Conservation (phyloP, 306 rosid genomes). For the Casuarina equisetifolia region DNA sequence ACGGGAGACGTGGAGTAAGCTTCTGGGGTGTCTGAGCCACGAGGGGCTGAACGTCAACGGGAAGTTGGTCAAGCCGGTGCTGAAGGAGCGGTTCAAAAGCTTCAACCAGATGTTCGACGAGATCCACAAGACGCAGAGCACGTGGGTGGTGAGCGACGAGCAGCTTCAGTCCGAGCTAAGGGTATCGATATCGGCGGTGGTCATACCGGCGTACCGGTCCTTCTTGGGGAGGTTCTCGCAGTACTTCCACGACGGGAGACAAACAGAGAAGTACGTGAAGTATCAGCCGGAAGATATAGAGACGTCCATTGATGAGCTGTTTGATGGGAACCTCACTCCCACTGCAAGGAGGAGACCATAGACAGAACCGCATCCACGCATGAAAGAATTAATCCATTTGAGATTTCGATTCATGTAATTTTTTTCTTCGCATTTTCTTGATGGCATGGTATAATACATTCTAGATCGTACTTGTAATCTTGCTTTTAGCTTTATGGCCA, state of each 20-base stretch:
- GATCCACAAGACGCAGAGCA: constrained; percentile 81
- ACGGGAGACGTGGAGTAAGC: constrained; percentile 74
- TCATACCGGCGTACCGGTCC: constrained; percentile 78
- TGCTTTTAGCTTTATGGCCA: too few species aligned
- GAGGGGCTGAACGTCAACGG: constrained; percentile 65
- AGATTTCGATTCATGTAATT: neutral
- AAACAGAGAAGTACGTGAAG: constrained; percentile 79
- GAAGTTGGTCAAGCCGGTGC: constrained; percentile 62
- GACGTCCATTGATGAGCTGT: constrained; percentile 65
- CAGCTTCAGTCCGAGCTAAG: constrained; percentile 93
- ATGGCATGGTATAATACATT: neutral
- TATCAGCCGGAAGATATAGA: constrained; percentile 86
- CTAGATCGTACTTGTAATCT: neutral
- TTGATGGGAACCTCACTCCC: constrained; percentile 66
- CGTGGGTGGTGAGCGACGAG: constrained; percentile 91
- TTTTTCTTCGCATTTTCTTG: neutral
- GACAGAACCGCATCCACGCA: neutral
- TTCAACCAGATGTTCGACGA: constrained; percentile 79
- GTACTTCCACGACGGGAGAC: constrained; percentile 62
- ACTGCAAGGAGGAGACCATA: constrained; percentile 47
- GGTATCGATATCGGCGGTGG: constrained; percentile 70
- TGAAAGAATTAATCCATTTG: neutral
- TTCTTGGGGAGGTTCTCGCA: constrained; percentile 76
- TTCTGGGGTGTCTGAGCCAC: constrained; percentile 51
- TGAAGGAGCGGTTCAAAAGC: constrained; percentile 87